Conservation (phyloP, 2,329 filamentous ascomycete genomes). For the Lizonia empirigonia region DNA sequence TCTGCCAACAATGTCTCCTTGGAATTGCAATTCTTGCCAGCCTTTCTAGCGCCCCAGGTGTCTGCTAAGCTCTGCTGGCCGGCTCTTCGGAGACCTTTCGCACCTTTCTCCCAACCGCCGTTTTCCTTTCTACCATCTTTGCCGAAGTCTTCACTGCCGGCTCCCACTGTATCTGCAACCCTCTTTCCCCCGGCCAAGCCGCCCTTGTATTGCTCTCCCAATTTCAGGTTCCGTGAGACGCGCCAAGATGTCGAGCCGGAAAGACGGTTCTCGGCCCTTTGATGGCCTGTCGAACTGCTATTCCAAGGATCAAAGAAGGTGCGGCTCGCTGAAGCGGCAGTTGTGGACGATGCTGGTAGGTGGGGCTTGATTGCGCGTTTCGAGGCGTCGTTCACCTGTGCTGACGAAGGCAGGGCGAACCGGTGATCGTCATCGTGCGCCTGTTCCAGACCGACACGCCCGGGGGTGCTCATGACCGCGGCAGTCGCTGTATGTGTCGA, state of each 20-base stretch:
- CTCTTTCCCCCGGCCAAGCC: conserved; percentile 62
- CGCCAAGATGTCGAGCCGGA: conserved; percentile 72
- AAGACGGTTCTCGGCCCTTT: conserved; percentile 71
- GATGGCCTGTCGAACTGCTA: conserved; percentile 76
- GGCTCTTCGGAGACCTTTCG: conserved; percentile 55
- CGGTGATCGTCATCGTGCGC: conserved; percentile 23
- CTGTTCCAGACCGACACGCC: conserved; percentile 7
- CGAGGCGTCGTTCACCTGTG: conserved; percentile 12
- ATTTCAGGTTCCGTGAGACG: conserved; percentile 69
- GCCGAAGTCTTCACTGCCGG: conserved; percentile 63
- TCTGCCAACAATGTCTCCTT: conserved; percentile 6
- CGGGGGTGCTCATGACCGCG: conserved; percentile 15
- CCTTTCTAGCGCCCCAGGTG: conserved; percentile 33
- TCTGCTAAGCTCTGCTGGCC: conserved; percentile 48
- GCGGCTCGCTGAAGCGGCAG: conserved; percentile 10
- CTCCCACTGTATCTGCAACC: conserved; percentile 69
- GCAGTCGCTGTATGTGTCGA: conserved; percentile 7
- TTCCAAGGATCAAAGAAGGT: conserved; percentile 71
- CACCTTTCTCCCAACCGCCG: conserved; percentile 57
- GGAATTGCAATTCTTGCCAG: conserved; percentile 12
- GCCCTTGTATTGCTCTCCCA: conserved; percentile 70
- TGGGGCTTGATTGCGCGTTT: conserved; percentile 5
- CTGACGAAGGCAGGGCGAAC: conserved; percentile 23
- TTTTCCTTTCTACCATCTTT: conserved; percentile 58
- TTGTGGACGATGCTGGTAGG: conserved; percentile 6